Evolutionary conservation across 2,329 filamentous ascomycete species (phyloP).

Genomic region (Colletotrichum tofieldiae): DNA sequence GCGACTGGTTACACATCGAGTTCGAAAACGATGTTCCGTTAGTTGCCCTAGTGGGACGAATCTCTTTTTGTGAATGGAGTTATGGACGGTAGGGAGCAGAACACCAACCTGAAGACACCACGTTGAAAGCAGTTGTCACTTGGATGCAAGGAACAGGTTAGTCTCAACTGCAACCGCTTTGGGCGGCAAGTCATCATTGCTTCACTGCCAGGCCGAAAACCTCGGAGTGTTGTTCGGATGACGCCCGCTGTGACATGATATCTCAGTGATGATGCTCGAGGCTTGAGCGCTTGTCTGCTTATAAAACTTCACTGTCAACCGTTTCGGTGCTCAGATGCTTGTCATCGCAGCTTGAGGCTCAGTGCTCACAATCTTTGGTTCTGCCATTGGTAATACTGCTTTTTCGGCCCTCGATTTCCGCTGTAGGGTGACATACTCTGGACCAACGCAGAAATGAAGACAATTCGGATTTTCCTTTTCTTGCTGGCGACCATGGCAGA

Average conservation of each 20-base stretch:
- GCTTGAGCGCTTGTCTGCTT: background rate
- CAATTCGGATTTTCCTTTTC: background rate
- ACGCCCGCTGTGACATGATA: slow-evolving; percentile 7
- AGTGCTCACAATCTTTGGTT: background rate
- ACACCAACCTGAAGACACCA: background rate
- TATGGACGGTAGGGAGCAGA: too few relatives aligned
- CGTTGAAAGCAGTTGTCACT: background rate
- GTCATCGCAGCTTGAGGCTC: too few relatives aligned
- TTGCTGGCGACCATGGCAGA: background rate
- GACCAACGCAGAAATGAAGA: background rate
- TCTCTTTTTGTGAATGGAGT: background rate
- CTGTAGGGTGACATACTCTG: background rate
- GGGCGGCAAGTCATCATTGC: background rate
- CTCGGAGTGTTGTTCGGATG: slow-evolving; percentile 2
- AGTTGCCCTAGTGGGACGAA: background rate
- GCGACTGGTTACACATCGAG: background rate
- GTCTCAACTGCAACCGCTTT: background rate
- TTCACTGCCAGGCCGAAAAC: background rate
- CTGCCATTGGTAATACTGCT: background rate
- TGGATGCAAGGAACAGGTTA: background rate
- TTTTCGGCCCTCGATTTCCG: too few relatives aligned
- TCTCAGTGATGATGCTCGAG: background rate
- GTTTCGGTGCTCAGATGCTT: background rate
- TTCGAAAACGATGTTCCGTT: background rate
- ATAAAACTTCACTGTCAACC: background rate